Conservation (phyloP, 2,329 filamentous ascomycete species). For the Tolypocladium inflatum region DNA sequence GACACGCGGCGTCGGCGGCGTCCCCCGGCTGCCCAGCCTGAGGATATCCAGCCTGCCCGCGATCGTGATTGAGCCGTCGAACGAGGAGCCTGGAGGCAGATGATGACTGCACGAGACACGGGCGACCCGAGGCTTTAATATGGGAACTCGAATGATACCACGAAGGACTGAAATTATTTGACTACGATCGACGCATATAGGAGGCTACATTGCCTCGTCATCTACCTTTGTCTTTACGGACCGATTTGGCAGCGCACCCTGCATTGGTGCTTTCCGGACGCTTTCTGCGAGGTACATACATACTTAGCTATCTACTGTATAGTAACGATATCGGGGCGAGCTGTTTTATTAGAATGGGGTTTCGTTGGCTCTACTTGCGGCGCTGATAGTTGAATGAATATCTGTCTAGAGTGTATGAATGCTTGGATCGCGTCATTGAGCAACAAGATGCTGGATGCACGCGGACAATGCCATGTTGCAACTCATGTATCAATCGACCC, state of each 20-base stretch:
- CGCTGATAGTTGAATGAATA: not conserved
- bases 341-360: not conserved
- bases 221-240: not conserved
- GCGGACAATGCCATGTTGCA: too few relatives aligned
- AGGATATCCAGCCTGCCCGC: constrained; percentile 39
- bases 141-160: not conserved
- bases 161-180: not conserved
- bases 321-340: not conserved
- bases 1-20: constrained; percentile 25
- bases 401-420: not conserved
- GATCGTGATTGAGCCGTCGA: constrained; percentile 26
- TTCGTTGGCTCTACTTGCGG: not conserved
- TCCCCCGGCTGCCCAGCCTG: constrained; percentile 43
- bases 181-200: not conserved
- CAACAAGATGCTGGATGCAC: not conserved
- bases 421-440: not conserved
- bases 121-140: not conserved
- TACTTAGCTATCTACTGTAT: not conserved
- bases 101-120: not conserved
- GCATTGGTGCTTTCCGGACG: not conserved
- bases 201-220: not conserved
- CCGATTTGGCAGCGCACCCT: not conserved
- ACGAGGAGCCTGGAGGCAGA: not conserved
- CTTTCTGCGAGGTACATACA: not conserved
- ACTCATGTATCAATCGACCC: not conserved